Evolutionary conservation across 192 early-diverging fungal species (phyloP), one percentile per base, ranked within the genome.

Genomic region (Nowakowskiella sp.): DNA sequence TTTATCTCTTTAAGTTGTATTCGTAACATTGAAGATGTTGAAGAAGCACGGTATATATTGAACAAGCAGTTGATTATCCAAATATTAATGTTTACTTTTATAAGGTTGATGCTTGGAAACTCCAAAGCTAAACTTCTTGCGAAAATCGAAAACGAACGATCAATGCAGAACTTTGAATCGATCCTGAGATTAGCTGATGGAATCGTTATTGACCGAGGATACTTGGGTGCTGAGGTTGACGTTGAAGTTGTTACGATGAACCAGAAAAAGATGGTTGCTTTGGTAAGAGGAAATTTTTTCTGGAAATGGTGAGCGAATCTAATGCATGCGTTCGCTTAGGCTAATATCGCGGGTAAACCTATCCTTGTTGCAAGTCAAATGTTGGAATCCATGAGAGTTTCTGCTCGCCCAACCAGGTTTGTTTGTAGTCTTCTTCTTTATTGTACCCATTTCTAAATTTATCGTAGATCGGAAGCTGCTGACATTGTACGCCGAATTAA

Each of bases 351-450:
- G 36, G 78, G 78, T 8, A 81, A 81, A 58, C 63, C 73, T 22
- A 68, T 78, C 24, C 46, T 81, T n/a, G 61, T 81, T 33, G 72
- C 74, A 13, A 81, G 78, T 62, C 78, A 81, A 47, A 78, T 81
- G 58, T 65, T 81, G 31, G 78, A 81, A 53, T 70, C 67, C 19
- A 81, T 81, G 78, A 42, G 54, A 30, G 65, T 61, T 32, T 74
- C 71, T 42, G 68, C 70, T 7, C 55, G 78, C 10, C 78, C 78
- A 13, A 62, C 69, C 6, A 68, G 78, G 46, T 73, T 60, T 22
- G 71, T 62, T 44, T 39, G 31, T 2, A 29, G 24, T 6, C 19
- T 25, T 24, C 8, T n/a, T 42, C 13, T 26, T 29, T 61, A 23
- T 30, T 27, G 23, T 13, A 2, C 53, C 19, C 19, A 31, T n/a